Conservation (phyloP, 257 asterid species). For the Cruciata laevipes region DNA sequence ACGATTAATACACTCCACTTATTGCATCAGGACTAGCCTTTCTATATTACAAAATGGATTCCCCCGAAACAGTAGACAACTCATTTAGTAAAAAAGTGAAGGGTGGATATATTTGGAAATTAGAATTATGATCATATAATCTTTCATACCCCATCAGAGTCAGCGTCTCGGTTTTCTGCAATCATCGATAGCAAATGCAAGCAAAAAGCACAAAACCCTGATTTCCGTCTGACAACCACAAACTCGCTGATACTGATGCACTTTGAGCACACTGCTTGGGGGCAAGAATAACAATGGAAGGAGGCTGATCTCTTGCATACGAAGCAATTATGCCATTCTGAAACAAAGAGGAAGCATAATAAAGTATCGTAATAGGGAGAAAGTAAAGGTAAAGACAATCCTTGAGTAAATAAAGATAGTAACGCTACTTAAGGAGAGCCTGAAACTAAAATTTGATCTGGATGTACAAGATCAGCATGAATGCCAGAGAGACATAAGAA, state of each 20-base stretch:
- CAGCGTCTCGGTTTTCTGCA: slow-evolving; percentile 45
- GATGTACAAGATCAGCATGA: neutral
- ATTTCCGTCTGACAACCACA: slow-evolving; percentile 39
- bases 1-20: neutral
- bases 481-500: neutral
- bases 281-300: slow-evolving; percentile 63
- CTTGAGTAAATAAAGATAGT: neutral
- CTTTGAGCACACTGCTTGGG: slow-evolving; percentile 44
- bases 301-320: slow-evolving; percentile 33
- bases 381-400: neutral
- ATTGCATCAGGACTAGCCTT: neutral
- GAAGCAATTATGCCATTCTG: slow-evolving; percentile 76
- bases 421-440: neutral
- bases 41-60: neutral
- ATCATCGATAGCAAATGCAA: slow-evolving; percentile 55
- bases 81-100: neutral
- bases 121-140: neutral
- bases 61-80: neutral
- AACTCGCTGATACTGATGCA: slow-evolving; percentile 39
- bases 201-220: slow-evolving; percentile 69
- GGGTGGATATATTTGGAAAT: neutral
- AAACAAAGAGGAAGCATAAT: slow-evolving; percentile 16
- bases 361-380: neutral
- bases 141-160: slow-evolving; percentile 78
- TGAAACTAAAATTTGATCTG: neutral